A percentile compares a stretch with the other conserved stretches of the same genome.
phyloP scores from a whole-genome alignment of 2,329 filamentous ascomycete species.

The Canariomyces notabilis region DNA sequence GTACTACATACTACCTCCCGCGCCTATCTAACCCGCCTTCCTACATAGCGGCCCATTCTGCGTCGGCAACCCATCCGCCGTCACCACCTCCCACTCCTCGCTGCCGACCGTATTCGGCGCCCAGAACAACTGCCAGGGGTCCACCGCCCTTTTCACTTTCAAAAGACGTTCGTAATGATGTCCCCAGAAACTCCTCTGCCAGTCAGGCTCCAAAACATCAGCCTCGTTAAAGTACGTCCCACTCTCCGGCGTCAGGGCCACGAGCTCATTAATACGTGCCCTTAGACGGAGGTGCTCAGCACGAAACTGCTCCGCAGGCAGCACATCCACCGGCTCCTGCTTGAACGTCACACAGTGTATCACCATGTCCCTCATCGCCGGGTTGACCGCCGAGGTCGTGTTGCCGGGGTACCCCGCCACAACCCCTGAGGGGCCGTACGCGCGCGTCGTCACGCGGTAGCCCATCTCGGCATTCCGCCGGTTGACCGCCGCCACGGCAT shows the following conservation, averaged over 20 bases:
- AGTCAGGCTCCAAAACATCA: conserved; percentile 33
- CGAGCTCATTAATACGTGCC: neutral
- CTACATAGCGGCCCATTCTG: conserved; percentile 12
- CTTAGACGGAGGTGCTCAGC: neutral
- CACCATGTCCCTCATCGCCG: conserved; percentile 5
- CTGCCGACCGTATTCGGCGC: conserved; percentile 16
- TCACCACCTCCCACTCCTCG: conserved; percentile 15
- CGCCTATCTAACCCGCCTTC: neutral
- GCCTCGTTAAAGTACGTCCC: conserved; percentile 38
- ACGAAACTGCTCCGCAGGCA: neutral
- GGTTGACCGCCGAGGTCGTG: conserved; percentile 11
- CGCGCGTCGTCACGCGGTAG: neutral
- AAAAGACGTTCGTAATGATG: conserved; percentile 7
- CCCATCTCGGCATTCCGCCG: neutral
- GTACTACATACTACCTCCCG: neutral
- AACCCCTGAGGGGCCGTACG: neutral
- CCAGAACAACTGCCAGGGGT: conserved; percentile 21
- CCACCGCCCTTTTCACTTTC: conserved; percentile 7
- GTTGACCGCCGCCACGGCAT: neutral
- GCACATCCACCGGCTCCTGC: neutral
- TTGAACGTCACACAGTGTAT: conserved; percentile 9
- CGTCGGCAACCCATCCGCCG: conserved; percentile 9
- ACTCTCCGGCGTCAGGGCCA: conserved; percentile 24
- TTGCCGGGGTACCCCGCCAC: neutral
- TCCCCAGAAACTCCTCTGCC: conserved; percentile 33